A percentile compares a stretch with the other conserved stretches of the same genome.
These are phyloP conservation scores for Cryptococcus amylolentus DNA, from an alignment of 1,284 basidiomycete genomes.

Conservation along the genomic window DNA sequence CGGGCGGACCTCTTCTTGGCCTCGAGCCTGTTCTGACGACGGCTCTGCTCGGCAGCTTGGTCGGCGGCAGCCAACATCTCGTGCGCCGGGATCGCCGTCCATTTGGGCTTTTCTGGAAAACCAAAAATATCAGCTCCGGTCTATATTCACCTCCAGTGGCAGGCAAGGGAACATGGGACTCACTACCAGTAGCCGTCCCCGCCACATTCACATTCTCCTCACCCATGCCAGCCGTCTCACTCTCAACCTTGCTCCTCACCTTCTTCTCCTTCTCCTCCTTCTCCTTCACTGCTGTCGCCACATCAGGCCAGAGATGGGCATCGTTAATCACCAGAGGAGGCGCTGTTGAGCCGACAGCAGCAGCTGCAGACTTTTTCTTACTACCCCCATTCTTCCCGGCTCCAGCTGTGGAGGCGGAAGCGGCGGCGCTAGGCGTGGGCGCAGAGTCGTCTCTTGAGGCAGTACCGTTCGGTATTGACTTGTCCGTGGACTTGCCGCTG, in stretches of 20 bases:
- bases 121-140: neutral
- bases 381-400: conserved; percentile 8
- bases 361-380: conserved; percentile 15
- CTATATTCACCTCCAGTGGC: neutral
- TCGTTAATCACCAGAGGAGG: conserved; percentile 27
- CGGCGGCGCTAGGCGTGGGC: neutral
- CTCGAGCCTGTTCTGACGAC: conserved; percentile 15
- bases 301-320: conserved; percentile 40
- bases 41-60: conserved; percentile 34
- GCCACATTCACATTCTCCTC: neutral
- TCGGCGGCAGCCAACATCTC: conserved; percentile 50
- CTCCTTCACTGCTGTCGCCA: conserved; percentile 30
- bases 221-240: conserved; percentile 22
- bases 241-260: conserved; percentile 14
- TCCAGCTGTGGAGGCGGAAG: conserved; percentile 14
- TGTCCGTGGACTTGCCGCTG: neutral
- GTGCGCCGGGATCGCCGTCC: conserved; percentile 47
- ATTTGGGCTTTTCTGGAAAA: conserved; percentile 46
- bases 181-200: conserved; percentile 20
- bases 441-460: neutral
- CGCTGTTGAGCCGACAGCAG: conserved; percentile 3
- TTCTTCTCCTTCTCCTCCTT: conserved; percentile 30
- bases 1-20: conserved; percentile 19
- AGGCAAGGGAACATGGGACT: conserved; percentile 6
- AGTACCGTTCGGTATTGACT: no score